Percentiles rank a stretch among this genome's conserved stretches.
phyloP scores from a whole-genome alignment of 177 flowering plant species.

The Vitis hybrid region DNA sequence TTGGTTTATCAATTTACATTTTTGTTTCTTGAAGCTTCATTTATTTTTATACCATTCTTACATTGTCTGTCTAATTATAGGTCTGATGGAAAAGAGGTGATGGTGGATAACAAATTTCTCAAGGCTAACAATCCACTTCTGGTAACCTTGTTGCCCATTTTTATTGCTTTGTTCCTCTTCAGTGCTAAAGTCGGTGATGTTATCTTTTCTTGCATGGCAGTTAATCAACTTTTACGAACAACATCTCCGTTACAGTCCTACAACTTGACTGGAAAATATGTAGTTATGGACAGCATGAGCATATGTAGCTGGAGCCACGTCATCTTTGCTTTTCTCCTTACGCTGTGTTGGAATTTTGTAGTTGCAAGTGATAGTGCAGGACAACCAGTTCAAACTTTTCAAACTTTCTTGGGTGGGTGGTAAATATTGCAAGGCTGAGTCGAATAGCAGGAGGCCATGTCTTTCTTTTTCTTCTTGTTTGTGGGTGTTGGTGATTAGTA shows the following conservation, averaged over 20 bases:
- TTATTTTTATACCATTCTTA: not conserved
- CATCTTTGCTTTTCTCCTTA: not conserved
- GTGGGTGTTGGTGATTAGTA: not conserved
- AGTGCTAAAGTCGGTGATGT: not conserved
- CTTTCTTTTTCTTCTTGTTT: not conserved
- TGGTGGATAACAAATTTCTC: constrained; percentile 72
- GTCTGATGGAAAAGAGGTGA: constrained; percentile 78
- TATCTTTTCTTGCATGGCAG: constrained; percentile 34
- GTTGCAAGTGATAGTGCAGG: constrained; percentile 17
- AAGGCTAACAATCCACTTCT: constrained; percentile 71
- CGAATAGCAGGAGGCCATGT: not conserved
- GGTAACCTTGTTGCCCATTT: constrained; percentile 35
- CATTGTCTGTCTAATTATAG: constrained; percentile 29
- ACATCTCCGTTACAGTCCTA: constrained; percentile 64
- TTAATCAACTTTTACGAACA: constrained; percentile 84
- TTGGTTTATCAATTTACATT: too few species aligned
- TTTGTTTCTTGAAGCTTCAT: not conserved
- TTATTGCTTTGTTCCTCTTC: not conserved
- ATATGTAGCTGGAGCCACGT: not conserved
- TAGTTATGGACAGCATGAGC: not conserved
- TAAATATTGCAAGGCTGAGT: not conserved
- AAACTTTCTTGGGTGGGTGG: too few species aligned
- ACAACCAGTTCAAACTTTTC: not conserved
- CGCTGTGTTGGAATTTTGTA: constrained; percentile 12
- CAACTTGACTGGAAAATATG: constrained; percentile 14